Evolutionary conservation across 768 basidiomycete species (phyloP), one percentile per base, ranked within the genome.

Genomic region (Asterophora parasitica): DNA sequence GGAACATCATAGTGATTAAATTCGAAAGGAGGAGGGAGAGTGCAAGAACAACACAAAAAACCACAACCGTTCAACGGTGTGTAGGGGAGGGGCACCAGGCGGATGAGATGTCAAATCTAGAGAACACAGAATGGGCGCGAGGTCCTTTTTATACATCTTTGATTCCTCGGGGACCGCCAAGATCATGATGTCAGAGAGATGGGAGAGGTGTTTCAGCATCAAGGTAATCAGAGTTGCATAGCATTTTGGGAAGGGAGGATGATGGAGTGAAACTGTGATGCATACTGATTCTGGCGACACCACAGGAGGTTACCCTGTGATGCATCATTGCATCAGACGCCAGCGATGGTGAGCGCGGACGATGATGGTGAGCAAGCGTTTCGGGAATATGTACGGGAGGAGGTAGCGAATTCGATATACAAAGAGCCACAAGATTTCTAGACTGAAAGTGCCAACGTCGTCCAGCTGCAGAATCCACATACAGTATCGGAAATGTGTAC

Each of bases 41-140:
- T 23, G 23, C 23, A 23, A 23, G 23, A 23, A 23, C 23, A 23
- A 23, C 23, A 23, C 23, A 23, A 23, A n/a, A 23, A 23, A 23
- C 23, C 32, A 42, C 19, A 26, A 54, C 49, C 56, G 53, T 51
- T 58, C 56, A 53, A 55, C 51, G 54, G 54, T 55, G 46, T 49
- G 31, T n/a, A 41, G 36, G 43, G 44, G 53, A 12, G 2, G 28
- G 30, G 23, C 23, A 6, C 23, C 23, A 23, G 45, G 47, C 42
- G 49, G 51, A 44, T 44, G 58, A 60, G 56, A 60, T 60, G 44
- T 60, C 56, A 54, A 60, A 60, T 58, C 56, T 60, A 50, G 26
- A 35, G 54, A 51, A 40, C 39, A 13, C 34, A 15, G 23, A 47
- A 52, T 50, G 49, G 17, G 10, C 3, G 48, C 7, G 20, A 16